Evolutionary conservation across 331 rosid species (phyloP).

Genomic region (Malus hybrid): DNA sequence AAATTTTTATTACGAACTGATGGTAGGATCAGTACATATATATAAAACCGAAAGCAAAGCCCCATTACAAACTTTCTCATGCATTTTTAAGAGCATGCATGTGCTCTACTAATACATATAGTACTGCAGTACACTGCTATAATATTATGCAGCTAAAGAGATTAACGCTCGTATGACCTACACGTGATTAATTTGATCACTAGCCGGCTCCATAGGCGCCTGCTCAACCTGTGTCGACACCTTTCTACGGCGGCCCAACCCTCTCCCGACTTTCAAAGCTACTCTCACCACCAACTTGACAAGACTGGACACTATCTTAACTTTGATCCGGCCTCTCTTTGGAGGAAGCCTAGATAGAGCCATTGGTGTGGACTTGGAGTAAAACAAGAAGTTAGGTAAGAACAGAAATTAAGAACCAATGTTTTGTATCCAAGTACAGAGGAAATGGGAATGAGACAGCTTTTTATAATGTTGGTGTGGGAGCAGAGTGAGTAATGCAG

Average conservation of each 20-base stretch:
- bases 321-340: slow-evolving; percentile 60
- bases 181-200: not conserved
- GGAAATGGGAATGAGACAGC: not conserved
- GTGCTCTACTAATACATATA: not conserved
- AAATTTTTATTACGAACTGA: not conserved
- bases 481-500: not conserved
- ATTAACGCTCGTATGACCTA: slow-evolving; percentile 6
- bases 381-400: too few relatives aligned
- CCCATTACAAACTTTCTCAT: not conserved
- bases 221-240: slow-evolving; percentile 24
- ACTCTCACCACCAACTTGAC: slow-evolving; percentile 12
- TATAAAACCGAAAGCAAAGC: not conserved
- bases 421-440: not conserved
- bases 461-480: not conserved
- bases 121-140: not conserved
- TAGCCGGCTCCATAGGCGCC: slow-evolving; percentile 1
- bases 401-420: too few relatives aligned
- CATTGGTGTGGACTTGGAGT: slow-evolving; percentile 16
- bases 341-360: slow-evolving; percentile 38
- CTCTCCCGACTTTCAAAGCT: slow-evolving; percentile 24
- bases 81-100: not conserved
- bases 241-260: slow-evolving; percentile 22
- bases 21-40: not conserved
- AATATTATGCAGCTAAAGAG: not conserved
- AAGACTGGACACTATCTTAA: slow-evolving; percentile 24